Base-by-base conservation (phyloP, 371 early-diverging fungal species). In the Synchytrium microbalum region DNA sequence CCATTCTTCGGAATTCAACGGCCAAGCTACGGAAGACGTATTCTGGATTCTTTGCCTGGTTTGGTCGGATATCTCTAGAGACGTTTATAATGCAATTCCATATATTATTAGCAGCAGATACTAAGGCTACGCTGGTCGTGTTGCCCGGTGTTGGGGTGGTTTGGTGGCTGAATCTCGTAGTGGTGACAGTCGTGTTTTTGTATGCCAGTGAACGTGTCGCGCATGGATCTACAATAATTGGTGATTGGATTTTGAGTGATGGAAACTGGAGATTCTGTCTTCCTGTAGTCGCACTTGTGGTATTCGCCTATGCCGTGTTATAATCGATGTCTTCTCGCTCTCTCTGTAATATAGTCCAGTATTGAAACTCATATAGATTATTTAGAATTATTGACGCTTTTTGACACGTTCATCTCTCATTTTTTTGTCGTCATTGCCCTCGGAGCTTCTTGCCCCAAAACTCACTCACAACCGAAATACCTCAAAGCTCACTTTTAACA, bases 21-120 rank as follows among this genome's bases (percentile, higher is more conserved):
- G 64, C 68, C 1, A 32, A 31, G 5, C 64, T 83, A 32, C 76
- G 88, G 2, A 71, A 76, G 52, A 79, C 77, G 10, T 69, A 80
- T 23, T 84, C 84, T 23, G 54, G 69, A 1, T 81, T 82, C 59
- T 87, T 79, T 70, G 59, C 75, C 3, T 84, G 79, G 53, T 75
- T 87, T 27, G 90, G 89, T 24, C 77, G 74, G 28, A 80, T 82
- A 62, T 86, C 86, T 2, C 69, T 90, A 19, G 90, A 90, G 67
- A 86, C 87, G 13, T 88, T 88, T 58, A 84, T 89, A 66, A 83
- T 87, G 19, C 90, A 90, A 73, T 89, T 84, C 72, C 90, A 90
- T 67, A 75, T 88, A 66, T 89, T 87, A 83, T 69, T 90, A 32
- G 89, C 86, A 1, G 84, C 79, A 13, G 89, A 89, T 64, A 88